Base-by-base conservation (phyloP, 2,329 filamentous ascomycete genomes). In the Ophiocordyceps camponoti-rufipedis region DNA sequence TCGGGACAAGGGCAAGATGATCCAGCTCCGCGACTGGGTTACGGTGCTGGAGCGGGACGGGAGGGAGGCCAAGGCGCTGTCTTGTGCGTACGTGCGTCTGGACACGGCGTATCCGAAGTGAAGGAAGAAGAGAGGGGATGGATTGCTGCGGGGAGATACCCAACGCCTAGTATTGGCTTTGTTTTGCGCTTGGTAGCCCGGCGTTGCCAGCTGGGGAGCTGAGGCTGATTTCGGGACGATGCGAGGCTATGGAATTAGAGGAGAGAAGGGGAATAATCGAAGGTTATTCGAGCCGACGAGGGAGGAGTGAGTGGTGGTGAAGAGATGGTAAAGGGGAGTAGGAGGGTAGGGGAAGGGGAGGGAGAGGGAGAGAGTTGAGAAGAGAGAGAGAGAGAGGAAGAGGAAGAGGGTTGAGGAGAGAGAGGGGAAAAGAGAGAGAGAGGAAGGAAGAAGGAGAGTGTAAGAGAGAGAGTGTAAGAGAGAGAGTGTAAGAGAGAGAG, bases 21-120 rank as follows among this genome's bases (percentile, higher is more conserved):
- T 95, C 43, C 87, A 95, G 64, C 67, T 94, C 45, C 74, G 89
- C 46, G 89, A 95, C 60, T 79, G 87, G 67, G 68, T 94, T 14
- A 70, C 76, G 18, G 83, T 84, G 48, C 69, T 95, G 42, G 88
- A 94, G 60, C 70, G 78, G 44, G 85, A 94, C 57, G 82, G 84
- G 1, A 72, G 70, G 51, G 81, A 86, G 58, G 66, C 65, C 51
- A 74, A 68, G 56, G 73, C 78, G 23, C 58, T 85, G 43, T 77
- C 82, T 56, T 61, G 64, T 43, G 74, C 75, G 1, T 78, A 77
- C 49, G 54, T 68, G 47, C 62, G 61, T 48, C 57, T 78, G 51
- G 74, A 78, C 51, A 58, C 62, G 43, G 71, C 70, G 13, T 63
- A 65, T 45, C 63, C 66, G 19, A 64, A 58, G 52, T 66, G 60